Evolutionary conservation across 805 yeast genomes (phyloP), one percentile per base, ranked within the genome.

Genomic region (Candida ulmi): DNA sequence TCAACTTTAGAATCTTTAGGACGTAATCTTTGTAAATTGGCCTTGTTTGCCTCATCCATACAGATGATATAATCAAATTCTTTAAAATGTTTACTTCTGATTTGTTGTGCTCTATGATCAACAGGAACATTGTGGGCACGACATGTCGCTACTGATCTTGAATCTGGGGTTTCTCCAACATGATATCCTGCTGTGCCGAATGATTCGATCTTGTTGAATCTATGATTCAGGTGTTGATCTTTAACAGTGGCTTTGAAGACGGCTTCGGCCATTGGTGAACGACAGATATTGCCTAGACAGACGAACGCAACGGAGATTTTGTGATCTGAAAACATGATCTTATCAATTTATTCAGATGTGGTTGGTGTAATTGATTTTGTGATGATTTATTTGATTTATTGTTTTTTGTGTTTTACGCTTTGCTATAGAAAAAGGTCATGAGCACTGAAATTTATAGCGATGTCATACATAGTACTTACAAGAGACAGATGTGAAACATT

Each of bases 241-340:
- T 75, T 59, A 9, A 86, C 95, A 13, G 67, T 65, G 42, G 85
- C 78, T 35, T 68, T 69, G 63, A 90, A 88, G 1, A 88, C 86
- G 0, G 96, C 96, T 57, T 91, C 97, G 0, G 98, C 97, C 98
- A 90, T 91, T 12, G 98, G 98, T 2, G 96, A 88, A 36, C 97
- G 90, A 56, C 97, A 88, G 17, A 86, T 86, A 60, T 90, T 90
- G 4, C 97, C 97, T 19, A 88, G 68, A 55, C 97, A 90, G 1
- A 88, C 91, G 58, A 90, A 88, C 1, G 95, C 96, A 11, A 90
- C 95, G 1, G 83, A 71, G 4, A 76, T 56, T 30, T 51, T 45
- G 17, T 13, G 18, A 16, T 21, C 24, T 21, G n/a, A n/a, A n/a
- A n/a, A n/a, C n/a, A n/a, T 23, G 16, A 27, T 27, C 16, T 8